Percentiles rank a stretch among this genome's conserved stretches.
Evolutionary conservation across 2,329 filamentous ascomycete species (phyloP).

Genomic region (Trichoderma sp.): DNA sequence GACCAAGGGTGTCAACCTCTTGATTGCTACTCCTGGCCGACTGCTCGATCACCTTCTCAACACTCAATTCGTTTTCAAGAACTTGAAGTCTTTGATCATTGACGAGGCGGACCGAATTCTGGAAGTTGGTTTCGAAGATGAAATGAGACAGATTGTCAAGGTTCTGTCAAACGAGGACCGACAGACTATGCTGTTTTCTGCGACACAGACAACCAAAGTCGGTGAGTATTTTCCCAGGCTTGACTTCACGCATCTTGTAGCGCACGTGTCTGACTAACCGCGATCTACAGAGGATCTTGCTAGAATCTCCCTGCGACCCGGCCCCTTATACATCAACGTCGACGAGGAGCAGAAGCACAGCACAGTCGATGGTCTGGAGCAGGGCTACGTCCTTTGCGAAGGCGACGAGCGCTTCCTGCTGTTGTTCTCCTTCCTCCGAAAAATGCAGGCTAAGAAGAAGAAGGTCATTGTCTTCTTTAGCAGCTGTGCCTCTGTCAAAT

Average conservation of each 20-base stretch:
- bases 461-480: slow-evolving; percentile 98
- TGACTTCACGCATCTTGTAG: neutral
- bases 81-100: slow-evolving; percentile 86
- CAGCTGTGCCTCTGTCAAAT: slow-evolving; percentile 90
- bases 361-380: slow-evolving; percentile 90
- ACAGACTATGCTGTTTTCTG: slow-evolving; percentile 98
- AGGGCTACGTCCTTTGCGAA: slow-evolving; percentile 93
- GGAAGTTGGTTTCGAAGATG: slow-evolving; percentile 97
- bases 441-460: slow-evolving; percentile 74
- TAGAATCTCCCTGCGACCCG: slow-evolving; percentile 84
- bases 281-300: slow-evolving; percentile 71
- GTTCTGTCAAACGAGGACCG: slow-evolving; percentile 82
- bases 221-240: slow-evolving; percentile 24
- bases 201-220: slow-evolving; percentile 97
- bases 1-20: slow-evolving; percentile 85
- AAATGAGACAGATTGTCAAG: slow-evolving; percentile 95
- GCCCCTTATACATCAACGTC: slow-evolving; percentile 95
- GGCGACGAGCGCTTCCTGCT: slow-evolving; percentile 91
- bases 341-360: slow-evolving; percentile 85
- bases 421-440: slow-evolving; percentile 90
- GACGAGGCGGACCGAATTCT: slow-evolving; percentile 96
- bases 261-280: neutral
- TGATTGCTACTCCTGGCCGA: slow-evolving; percentile 91
- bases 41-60: slow-evolving; percentile 93
- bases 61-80: slow-evolving; percentile 84